These are phyloP conservation scores for Dujonia santamariae DNA, from an alignment of 1,139 yeast genomes.

Conservation along the genomic window DNA sequence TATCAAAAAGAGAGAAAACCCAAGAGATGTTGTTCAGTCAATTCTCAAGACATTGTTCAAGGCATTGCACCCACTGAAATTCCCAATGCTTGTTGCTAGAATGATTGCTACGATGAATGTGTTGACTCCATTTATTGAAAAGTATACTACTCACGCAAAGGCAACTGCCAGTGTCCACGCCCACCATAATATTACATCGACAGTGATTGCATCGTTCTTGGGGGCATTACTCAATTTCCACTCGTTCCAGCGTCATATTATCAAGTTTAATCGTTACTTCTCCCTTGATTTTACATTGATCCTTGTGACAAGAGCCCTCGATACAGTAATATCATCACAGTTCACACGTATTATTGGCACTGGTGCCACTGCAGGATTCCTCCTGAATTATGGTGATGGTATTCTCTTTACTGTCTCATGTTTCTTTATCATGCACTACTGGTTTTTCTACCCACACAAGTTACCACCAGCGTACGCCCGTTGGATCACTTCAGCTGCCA, in stretches of 20 bases:
- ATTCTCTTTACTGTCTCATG: slow-evolving; percentile 17
- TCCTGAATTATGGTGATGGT: slow-evolving; percentile 14
- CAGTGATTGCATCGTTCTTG: slow-evolving; percentile 15
- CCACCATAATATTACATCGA: slow-evolving; percentile 8
- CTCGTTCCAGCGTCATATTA: slow-evolving; percentile 16
- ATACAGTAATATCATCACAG: slow-evolving; percentile 17
- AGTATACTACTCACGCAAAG: slow-evolving; percentile 7
- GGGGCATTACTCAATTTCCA: slow-evolving; percentile 20
- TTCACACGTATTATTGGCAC: slow-evolving; percentile 15
- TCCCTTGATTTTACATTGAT: slow-evolving; percentile 24
- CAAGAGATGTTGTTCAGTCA: slow-evolving; percentile 10
- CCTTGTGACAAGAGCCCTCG: slow-evolving; percentile 21
- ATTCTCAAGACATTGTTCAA: slow-evolving; percentile 15
- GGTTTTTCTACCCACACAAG: slow-evolving; percentile 35
- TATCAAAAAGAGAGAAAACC: slow-evolving; percentile 13
- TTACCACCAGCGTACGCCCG: slow-evolving; percentile 32
- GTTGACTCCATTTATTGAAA: slow-evolving; percentile 16
- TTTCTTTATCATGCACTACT: slow-evolving; percentile 34
- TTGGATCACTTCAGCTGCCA: slow-evolving; percentile 43
- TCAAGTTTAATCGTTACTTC: slow-evolving; percentile 16
- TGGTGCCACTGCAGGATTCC: slow-evolving; percentile 12
- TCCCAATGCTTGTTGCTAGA: slow-evolving; percentile 27
- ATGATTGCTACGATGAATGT: slow-evolving; percentile 18
- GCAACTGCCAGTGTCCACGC: slow-evolving; percentile 7
- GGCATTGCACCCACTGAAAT: slow-evolving; percentile 25